phyloP scores from a whole-genome alignment of 169 alveolate species.

The Eimeria falciformis region DNA sequence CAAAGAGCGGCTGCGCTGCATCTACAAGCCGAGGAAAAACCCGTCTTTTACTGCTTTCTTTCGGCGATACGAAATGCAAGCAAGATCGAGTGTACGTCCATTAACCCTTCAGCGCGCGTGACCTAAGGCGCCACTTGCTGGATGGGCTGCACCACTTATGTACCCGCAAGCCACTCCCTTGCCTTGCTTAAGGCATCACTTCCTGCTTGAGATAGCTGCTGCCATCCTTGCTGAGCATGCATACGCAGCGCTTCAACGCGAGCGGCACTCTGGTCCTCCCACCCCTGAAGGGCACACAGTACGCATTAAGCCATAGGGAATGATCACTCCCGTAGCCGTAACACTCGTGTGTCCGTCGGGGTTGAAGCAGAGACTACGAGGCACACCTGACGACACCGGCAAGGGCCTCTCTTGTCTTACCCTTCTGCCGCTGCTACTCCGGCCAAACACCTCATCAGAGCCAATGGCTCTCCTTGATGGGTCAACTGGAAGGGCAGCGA shows the following conservation, averaged over 20 bases:
- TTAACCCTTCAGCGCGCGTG: not conserved
- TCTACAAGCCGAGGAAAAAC: too few relatives aligned
- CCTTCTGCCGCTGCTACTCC: constrained; percentile 50
- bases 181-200: constrained; percentile 68
- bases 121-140: not conserved
- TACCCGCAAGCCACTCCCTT: constrained; percentile 65
- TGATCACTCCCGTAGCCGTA: not conserved
- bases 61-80: not conserved
- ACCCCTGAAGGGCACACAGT: not conserved
- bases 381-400: not conserved
- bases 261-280: constrained; percentile 65
- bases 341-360: not conserved
- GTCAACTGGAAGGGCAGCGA: constrained; percentile 71
- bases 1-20: too few relatives aligned
- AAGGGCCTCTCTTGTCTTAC: not conserved
- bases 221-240: constrained; percentile 77
- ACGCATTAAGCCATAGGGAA: not conserved
- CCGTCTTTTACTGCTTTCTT: not conserved
- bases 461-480: constrained; percentile 70
- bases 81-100: not conserved
- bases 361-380: not conserved
- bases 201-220: constrained; percentile 72
- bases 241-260: constrained; percentile 70
- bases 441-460: constrained; percentile 73
- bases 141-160: constrained; percentile 8